Percentiles rank a stretch among this genome's conserved stretches.
phyloP scores from a whole-genome alignment of 306 rosid species.

The Dryas alaskensis region DNA sequence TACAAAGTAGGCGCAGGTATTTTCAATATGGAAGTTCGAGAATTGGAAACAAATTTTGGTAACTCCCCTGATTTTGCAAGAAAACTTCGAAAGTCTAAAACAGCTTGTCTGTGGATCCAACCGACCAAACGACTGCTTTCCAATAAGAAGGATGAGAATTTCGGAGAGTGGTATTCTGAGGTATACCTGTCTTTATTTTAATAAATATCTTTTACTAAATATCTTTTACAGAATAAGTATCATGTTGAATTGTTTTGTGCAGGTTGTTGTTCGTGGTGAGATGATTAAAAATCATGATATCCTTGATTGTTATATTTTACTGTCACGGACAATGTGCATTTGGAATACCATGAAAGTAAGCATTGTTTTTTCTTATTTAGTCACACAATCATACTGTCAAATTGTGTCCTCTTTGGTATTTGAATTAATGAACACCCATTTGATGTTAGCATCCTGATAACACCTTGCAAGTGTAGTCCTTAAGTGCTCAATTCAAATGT shows the following conservation, averaged over 20 bases:
- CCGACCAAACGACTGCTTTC: constrained; percentile 26
- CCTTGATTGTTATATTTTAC: constrained; percentile 87
- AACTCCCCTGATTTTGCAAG: no score
- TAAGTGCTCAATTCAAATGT: not conserved
- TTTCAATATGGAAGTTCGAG: no score
- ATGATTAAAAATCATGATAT: constrained; percentile 94
- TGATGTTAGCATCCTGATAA: not conserved
- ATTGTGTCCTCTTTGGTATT: not conserved
- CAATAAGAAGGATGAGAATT: constrained; percentile 74
- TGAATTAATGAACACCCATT: not conserved
- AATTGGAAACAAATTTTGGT: no score
- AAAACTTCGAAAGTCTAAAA: no score
- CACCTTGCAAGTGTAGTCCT: not conserved
- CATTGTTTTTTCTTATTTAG: not conserved
- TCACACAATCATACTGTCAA: not conserved
- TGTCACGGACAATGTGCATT: constrained; percentile 88
- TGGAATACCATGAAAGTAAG: constrained; percentile 96
- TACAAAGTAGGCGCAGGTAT: no score
- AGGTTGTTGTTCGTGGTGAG: constrained; percentile 90
- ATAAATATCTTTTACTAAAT: not conserved
- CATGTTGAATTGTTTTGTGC: constrained; percentile 2
- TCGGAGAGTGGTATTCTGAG: constrained; percentile 99
- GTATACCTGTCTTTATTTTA: constrained; percentile 27
- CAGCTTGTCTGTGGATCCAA: no score
- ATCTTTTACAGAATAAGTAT: not conserved